Evolutionary conservation across 371 early-diverging fungal species (phyloP).

Genomic region (Polyrhizophydium stewartii): DNA sequence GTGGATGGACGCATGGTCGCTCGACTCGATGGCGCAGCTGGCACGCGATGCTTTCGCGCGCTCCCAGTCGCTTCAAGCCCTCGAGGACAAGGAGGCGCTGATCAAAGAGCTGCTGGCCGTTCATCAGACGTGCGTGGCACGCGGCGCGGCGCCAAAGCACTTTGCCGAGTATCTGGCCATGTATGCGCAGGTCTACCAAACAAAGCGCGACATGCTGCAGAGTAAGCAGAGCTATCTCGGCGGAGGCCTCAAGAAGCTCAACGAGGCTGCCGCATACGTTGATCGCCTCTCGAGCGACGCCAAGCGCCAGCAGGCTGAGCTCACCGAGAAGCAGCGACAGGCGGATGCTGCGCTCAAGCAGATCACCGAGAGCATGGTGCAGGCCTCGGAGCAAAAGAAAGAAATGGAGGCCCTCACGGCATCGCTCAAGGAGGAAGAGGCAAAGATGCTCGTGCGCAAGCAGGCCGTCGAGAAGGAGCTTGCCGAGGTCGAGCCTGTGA

Average conservation of each 20-base stretch:
- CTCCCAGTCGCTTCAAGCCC: constrained; percentile 7
- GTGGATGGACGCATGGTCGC: constrained; percentile 38
- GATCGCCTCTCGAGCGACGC: constrained; percentile 44
- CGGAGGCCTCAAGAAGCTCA: constrained; percentile 43
- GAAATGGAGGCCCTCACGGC: constrained; percentile 45
- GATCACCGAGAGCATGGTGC: constrained; percentile 48
- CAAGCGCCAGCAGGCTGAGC: constrained; percentile 30
- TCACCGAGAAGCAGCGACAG: constrained; percentile 43
- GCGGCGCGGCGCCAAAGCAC: constrained; percentile 28
- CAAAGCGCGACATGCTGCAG: constrained; percentile 20
- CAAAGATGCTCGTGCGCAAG: constrained; percentile 32
- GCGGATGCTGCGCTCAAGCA: constrained; percentile 45
- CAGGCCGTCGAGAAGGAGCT: constrained; percentile 45
- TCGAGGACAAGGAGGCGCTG: constrained; percentile 21
- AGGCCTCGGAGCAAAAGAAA: constrained; percentile 46
- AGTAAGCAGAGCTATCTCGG: constrained; percentile 37
- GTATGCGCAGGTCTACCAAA: constrained; percentile 32
- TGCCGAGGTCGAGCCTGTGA: constrained; percentile 44
- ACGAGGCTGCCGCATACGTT: constrained; percentile 43
- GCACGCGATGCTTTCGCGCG: constrained; percentile 16
- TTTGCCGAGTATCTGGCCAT: constrained; percentile 27
- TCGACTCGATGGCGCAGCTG: constrained; percentile 27
- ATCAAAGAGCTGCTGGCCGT: constrained; percentile 28
- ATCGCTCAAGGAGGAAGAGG: constrained; percentile 41
- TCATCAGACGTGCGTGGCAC: constrained; percentile 15